These are phyloP conservation scores for Fragaria nilgerrensis DNA, from an alignment of 306 rosid genomes.

Conservation along the genomic window DNA sequence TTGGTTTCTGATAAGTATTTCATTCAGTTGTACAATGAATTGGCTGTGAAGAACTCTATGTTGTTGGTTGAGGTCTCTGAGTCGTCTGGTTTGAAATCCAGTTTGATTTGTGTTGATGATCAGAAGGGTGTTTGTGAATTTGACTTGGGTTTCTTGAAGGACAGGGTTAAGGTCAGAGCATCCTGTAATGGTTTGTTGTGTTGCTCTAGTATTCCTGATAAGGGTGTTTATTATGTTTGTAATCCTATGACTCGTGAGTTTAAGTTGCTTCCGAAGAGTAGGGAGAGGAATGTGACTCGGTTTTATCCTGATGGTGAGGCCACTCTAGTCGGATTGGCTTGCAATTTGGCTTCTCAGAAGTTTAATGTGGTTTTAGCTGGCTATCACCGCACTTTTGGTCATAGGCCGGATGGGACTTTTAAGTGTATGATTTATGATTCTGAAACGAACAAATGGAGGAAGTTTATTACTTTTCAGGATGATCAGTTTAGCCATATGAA, in stretches of 20 bases:
- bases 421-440: conserved; percentile 74
- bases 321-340: conserved; percentile 70
- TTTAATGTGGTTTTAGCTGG: conserved; percentile 70
- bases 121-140: conserved; percentile 67
- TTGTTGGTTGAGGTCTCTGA: conserved; percentile 68
- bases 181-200: conserved; percentile 84
- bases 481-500: conserved; percentile 84
- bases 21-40: conserved; percentile 52
- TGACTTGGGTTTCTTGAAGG: conserved; percentile 62
- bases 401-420: conserved; percentile 75
- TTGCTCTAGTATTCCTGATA: conserved; percentile 83
- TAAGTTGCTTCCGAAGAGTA: conserved; percentile 72
- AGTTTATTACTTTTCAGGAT: conserved; percentile 61
- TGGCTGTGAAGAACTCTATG: conserved; percentile 63
- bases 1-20: conserved; percentile 65
- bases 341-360: conserved; percentile 39
- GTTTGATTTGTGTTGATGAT: conserved; percentile 73
- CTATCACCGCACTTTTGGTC: conserved; percentile 69
- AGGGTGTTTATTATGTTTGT: conserved; percentile 76
- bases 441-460: conserved; percentile 72
- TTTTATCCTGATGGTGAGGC: conserved; percentile 86
- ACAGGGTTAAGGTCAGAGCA: conserved; percentile 72
- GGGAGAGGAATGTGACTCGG: conserved; percentile 74
- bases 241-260: conserved; percentile 79
- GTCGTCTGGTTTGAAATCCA: conserved; percentile 50